Evolutionary conservation across 2,329 filamentous ascomycete genomes (phyloP), one percentile per base, ranked within the genome.

Genomic region (Penicillium psychrosexuale): DNA sequence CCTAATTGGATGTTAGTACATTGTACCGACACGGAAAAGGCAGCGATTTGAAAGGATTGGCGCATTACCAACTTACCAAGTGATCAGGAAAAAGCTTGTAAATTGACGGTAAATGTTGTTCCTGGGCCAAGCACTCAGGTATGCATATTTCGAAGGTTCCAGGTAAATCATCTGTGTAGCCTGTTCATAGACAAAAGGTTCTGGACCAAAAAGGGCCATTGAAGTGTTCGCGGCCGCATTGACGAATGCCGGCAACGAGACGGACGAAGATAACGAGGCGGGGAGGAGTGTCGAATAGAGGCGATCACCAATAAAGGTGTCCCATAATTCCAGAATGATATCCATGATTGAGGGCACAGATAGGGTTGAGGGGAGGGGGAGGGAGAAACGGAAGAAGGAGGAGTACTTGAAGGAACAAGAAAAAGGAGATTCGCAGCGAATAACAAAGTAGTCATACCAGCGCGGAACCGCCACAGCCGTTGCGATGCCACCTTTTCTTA

Each of bases 301-400:
- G 63, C 87, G 84, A 77, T 97, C 93, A 74, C 88, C 88, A 60
- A 92, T 67, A 68, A 88, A 90, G 66, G 87, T 90, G 76, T 97
- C 93, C 75, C 84, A 82, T 57, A 92, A 66, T 76, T 97, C 92
- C 62, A 97, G 87, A 43, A 94, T 85, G 76, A 97, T 85, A 80
- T 97, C 93, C 93, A 97, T 97, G 74, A 71, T 59, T 53, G 15
- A 37, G 24, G 27, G 13, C 24, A 42, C 45, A 40, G 36, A 31
- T 43, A 37, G 28, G 44, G 45, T 47, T 27, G 49, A 24, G 22
- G 37, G 31, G 49, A 19, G 19, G 37, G 53, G 39, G 44, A n/a
- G 17, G 13, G 37, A 45, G 28, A 30, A 27, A 39, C 6, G 13
- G 37, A 34, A 27, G 24, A 37, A 30, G 28, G 15, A 37, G 22